Evolutionary conservation across 768 basidiomycete genomes (phyloP).

Genomic region (Agaricus blazei): DNA sequence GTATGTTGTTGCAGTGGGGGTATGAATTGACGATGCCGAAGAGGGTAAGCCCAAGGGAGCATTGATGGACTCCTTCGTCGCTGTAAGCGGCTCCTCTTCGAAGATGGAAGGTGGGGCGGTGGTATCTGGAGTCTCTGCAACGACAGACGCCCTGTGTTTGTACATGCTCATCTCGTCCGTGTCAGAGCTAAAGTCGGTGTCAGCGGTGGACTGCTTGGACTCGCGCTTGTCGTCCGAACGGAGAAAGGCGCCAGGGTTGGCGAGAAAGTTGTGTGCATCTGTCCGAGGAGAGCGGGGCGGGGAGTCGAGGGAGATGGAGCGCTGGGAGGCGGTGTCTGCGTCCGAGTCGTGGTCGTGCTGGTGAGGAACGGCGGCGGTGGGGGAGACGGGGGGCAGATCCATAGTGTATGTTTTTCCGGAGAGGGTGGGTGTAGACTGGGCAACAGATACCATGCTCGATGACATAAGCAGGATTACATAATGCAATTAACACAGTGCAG

Average conservation of each 20-base stretch:
- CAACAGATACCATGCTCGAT: too few species aligned
- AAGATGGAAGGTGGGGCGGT: conserved; percentile 45
- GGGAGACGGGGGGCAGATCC: conserved; percentile 27
- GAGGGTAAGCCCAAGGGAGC: neutral
- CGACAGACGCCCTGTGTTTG: conserved; percentile 29
- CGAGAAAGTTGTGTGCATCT: conserved; percentile 7
- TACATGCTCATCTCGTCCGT: conserved; percentile 50
- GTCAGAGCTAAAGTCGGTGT: conserved; percentile 52
- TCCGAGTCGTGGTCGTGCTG: conserved; percentile 47
- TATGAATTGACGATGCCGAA: conserved; percentile 10
- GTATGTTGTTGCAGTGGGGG: conserved; percentile 42
- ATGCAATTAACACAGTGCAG: too few species aligned
- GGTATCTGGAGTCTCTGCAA: conserved; percentile 42
- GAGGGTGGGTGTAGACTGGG: too few species aligned
- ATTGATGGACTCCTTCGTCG: conserved; percentile 21
- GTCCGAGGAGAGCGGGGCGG: conserved; percentile 41
- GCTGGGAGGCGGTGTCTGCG: conserved; percentile 75
- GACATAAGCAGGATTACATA: too few species aligned
- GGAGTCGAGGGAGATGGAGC: conserved; percentile 71
- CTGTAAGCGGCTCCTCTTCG: conserved; percentile 20
- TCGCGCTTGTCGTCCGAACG: conserved; percentile 6
- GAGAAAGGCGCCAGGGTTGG: conserved; percentile 7
- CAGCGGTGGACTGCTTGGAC: conserved; percentile 34
- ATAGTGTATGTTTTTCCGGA: conserved; percentile 1
- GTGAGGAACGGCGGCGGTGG: conserved; percentile 25